Evolutionary conservation across 106 monocot genomes (phyloP), one percentile per base, ranked within the genome.

Genomic region (Alisma plantagoaquatica): DNA sequence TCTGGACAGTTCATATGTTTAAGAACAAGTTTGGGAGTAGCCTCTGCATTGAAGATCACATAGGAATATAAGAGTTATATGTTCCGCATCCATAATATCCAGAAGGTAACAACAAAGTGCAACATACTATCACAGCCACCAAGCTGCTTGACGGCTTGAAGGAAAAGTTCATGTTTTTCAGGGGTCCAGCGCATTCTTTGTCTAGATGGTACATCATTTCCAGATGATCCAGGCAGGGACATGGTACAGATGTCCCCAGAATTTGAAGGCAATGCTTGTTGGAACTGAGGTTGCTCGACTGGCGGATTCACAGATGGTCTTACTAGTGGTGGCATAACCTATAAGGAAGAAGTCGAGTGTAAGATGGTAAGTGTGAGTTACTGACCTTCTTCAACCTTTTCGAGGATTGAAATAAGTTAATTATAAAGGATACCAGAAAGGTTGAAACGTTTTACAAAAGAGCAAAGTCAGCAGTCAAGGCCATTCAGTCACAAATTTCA

Each of bases 1-100:
- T 77, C 67, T 25, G 78, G 81, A 46, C 75, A 77, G 65, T 93
- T 86, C 86, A 93, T 93, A 16, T 80, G 72, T 51, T 87, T 93
- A 46, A 87, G 60, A 11, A 93, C 92, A 56, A 75, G 86, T 75
- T 93, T 93, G 25, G 92, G 92, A 45, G 92, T 93, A 53, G 92
- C 88, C 43, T 69, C 88, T 89, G 67, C 33, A 61, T 22, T 8
- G 46, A 26, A 33, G 55, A 69, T 20, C 23, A 27, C 28, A n/a
- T 25, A 42, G 20, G 2, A 46, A 33, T 27, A 42, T 10, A 9
- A 59, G 27, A 3, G 29, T 12, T 49, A 16, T 27, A 41, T 3
- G 15, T 17, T 30, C 17, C 14, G 2, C 17, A 21, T 32, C 15
- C 19, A 38, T 33, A 43, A 58, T 19, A 35, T 29, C 18, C 10